Percentiles rank a stretch among this genome's conserved stretches.
These are phyloP conservation scores for Mortierella sp. DNA, from an alignment of 371 early-diverging fungal species.

Conservation along the genomic window DNA sequence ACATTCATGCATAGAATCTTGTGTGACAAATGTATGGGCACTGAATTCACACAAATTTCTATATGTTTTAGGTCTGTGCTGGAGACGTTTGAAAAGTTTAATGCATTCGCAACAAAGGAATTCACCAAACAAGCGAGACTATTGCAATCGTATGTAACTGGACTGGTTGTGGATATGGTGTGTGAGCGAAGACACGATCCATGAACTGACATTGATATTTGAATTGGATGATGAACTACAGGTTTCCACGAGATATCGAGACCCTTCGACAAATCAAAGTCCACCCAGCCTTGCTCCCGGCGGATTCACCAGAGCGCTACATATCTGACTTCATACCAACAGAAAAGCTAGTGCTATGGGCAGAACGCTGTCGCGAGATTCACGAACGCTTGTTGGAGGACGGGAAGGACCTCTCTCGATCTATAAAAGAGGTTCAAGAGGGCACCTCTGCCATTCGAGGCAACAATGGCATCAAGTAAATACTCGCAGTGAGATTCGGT, in stretches of 20 bases:
- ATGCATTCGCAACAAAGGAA: constrained; percentile 53
- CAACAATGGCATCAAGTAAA: constrained; percentile 55
- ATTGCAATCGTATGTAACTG: constrained; percentile 50
- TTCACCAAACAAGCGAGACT: constrained; percentile 50
- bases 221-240: constrained; percentile 5
- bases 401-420: constrained; percentile 39
- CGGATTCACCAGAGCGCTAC: constrained; percentile 32
- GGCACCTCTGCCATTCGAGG: constrained; percentile 45
- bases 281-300: constrained; percentile 52
- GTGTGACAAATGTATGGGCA: not conserved
- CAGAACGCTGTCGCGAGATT: constrained; percentile 50
- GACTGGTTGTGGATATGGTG: not conserved
- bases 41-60: not conserved
- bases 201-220: not conserved
- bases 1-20: not conserved
- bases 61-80: constrained; percentile 44
- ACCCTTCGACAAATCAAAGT: constrained; percentile 54
- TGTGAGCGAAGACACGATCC: not conserved
- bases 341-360: constrained; percentile 49
- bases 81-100: constrained; percentile 56
- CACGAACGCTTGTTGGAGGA: constrained; percentile 43
- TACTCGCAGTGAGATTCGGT: no score
- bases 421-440: constrained; percentile 54
- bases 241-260: constrained; percentile 57
- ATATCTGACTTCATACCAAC: constrained; percentile 56